Conservation (phyloP, 495 filamentous ascomycete genomes). For the Annulohypoxylon bovei region DNA sequence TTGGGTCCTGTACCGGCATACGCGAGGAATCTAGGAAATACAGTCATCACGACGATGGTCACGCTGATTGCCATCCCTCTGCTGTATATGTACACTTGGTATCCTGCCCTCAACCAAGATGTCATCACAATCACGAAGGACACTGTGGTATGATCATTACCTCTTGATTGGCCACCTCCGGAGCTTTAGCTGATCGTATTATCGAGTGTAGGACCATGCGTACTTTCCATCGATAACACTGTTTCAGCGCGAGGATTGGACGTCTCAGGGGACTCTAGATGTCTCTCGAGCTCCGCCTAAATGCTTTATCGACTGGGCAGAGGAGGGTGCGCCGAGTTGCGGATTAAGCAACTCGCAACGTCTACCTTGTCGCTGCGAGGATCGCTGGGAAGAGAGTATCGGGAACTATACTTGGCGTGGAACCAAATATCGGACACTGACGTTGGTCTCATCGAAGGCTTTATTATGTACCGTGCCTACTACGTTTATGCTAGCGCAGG, state of each 20-base stretch:
- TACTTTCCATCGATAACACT: conserved; percentile 4
- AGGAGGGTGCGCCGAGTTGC: background rate
- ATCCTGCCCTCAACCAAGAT: conserved; percentile 1
- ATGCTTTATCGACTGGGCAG: conserved; percentile 1
- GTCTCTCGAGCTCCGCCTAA: background rate
- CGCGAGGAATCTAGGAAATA: background rate
- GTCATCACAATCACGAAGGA: conserved; percentile 9
- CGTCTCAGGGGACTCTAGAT: background rate
- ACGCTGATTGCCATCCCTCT: conserved; percentile 7
- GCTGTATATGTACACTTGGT: background rate
- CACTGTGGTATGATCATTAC: conserved; percentile 1
- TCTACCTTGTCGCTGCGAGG: background rate
- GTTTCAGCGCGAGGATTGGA: background rate
- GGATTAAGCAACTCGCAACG: background rate
- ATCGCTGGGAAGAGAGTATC: background rate
- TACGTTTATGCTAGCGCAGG: conserved; percentile 6
- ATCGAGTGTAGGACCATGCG: background rate
- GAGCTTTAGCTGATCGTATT: background rate
- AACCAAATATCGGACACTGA: background rate
- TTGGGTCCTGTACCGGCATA: background rate
- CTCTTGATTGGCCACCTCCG: no score
- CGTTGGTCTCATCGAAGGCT: background rate
- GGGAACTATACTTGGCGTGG: background rate
- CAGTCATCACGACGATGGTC: background rate
- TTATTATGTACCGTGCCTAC: background rate